These are phyloP conservation scores for Phytophthora crassamura DNA, from an alignment of 352 stramenopile genomes.

Conservation along the genomic window DNA sequence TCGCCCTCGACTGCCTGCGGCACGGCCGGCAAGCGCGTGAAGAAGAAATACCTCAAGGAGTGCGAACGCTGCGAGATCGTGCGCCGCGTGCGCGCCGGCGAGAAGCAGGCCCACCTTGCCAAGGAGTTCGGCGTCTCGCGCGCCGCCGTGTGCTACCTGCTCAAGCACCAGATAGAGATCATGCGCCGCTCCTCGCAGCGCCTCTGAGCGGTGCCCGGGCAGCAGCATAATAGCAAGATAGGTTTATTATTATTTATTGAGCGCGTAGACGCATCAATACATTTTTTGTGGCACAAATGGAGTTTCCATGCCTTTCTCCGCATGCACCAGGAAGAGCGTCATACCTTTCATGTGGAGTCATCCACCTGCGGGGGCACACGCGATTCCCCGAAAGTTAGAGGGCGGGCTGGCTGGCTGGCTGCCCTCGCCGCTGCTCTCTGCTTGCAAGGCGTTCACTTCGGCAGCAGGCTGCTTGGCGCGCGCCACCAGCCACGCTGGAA, in stretches of 20 bases:
- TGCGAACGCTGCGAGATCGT: conserved; percentile 70
- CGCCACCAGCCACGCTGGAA: background rate
- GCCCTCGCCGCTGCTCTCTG: too few species aligned
- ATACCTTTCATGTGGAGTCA: too few species aligned
- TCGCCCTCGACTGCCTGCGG: conserved; percentile 19
- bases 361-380: too few species aligned
- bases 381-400: too few species aligned
- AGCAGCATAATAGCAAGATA: conserved; percentile 11
- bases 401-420: too few species aligned
- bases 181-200: conserved; percentile 53
- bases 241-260: conserved; percentile 46
- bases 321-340: too few species aligned
- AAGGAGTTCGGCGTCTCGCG: conserved; percentile 74
- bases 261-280: conserved; percentile 33
- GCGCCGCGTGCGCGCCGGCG: conserved; percentile 56
- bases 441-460: too few species aligned
- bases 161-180: conserved; percentile 73
- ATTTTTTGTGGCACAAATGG: conserved; percentile 27
- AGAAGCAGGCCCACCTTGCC: conserved; percentile 68
- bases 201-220: conserved; percentile 27
- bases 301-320: too few species aligned
- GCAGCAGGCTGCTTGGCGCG: too few species aligned
- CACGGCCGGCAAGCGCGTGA: conserved; percentile 40
- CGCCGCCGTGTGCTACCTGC: conserved; percentile 67
- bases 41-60: conserved; percentile 82